Evolutionary conservation across 1,284 basidiomycete genomes (phyloP).

Genomic region (Pseudozyma hubeiensis): DNA sequence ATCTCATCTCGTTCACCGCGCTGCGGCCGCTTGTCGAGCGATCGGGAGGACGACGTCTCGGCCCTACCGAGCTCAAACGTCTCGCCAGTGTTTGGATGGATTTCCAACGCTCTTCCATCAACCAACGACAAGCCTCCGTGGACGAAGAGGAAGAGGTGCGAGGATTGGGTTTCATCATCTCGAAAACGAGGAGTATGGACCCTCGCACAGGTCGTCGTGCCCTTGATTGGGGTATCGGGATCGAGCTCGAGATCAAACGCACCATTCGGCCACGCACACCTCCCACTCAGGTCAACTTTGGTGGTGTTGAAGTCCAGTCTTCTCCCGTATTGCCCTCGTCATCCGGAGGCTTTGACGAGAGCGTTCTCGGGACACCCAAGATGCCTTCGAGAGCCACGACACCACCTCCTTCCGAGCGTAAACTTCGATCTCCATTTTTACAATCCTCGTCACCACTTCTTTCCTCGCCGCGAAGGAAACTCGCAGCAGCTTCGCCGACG

Average conservation of each 20-base stretch:
- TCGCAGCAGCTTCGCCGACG: constrained; percentile 4
- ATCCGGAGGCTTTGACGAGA: constrained; percentile 28
- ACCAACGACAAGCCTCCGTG: background rate
- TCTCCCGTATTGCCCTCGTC: constrained; percentile 9
- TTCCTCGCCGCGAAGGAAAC: constrained; percentile 15
- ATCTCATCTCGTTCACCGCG: constrained; percentile 56
- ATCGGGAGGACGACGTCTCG: constrained; percentile 51
- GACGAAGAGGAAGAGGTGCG: constrained; percentile 28
- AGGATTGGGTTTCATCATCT: constrained; percentile 58
- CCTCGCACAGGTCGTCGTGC: constrained; percentile 39
- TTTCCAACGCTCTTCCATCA: constrained; percentile 19
- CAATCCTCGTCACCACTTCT: constrained; percentile 15
- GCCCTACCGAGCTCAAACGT: constrained; percentile 48
- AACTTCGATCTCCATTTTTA: constrained; percentile 2
- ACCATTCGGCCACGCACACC: constrained; percentile 26
- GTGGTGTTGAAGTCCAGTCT: constrained; percentile 24
- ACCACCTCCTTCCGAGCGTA: constrained; percentile 20
- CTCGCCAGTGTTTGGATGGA: constrained; percentile 58
- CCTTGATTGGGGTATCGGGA: constrained; percentile 58
- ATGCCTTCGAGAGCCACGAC: constrained; percentile 21
- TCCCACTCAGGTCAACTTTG: constrained; percentile 46
- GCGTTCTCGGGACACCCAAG: constrained; percentile 32
- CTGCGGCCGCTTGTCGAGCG: constrained; percentile 63
- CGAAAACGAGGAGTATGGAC: constrained; percentile 48
- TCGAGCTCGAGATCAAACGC: constrained; percentile 54